Evolutionary conservation across 1,284 basidiomycete species (phyloP), one percentile per base, ranked within the genome.

Genomic region (Puccinia brachypodii): DNA sequence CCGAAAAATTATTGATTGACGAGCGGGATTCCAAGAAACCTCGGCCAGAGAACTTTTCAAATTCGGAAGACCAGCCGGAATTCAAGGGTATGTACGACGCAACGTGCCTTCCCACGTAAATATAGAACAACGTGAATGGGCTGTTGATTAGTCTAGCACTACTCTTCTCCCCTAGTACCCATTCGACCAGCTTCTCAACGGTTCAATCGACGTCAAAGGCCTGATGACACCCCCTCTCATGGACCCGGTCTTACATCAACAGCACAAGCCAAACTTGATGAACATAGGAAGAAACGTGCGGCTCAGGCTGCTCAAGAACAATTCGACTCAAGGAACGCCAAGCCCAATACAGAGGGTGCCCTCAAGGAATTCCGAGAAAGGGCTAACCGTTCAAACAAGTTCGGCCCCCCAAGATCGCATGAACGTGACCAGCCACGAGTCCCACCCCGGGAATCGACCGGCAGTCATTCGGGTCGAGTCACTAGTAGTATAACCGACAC

Each of bases 181-280:
- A 83, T 13, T 58, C 82, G 77, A 60, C 76, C 81, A 44, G 77
- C 80, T 25, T 81, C 82, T 75, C 83, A 83, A 25, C 40, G 53
- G 42, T 56, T 83, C 8, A 90, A 92, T 84, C 86, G 89, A 1
- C 90, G 95, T 14, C 91, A 93, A 82, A 88, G 92, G 84, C 93
- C 91, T 0, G 92, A 93, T 84, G 95, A 96, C 84, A 98, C 95
- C 0, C 95, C 95, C 0, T 96, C 95, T n/a, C 93, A 96, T 86
- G 92, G 93, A 0, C 92, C 93, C 69, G 96, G 95, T 14, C 88
- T 98, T 40, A 93, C 93, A 0, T 92, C 94, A 36, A 87, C 88
- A 0, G 94, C 92, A 11, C 89, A 91, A 36, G 89, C 89, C 84
- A 88, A 90, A 82, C 87, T 97, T 40, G 94, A 95, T 78, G 94